phyloP scores from a whole-genome alignment of 2,329 filamentous ascomycete genomes.

The Bipolaris cookei region DNA sequence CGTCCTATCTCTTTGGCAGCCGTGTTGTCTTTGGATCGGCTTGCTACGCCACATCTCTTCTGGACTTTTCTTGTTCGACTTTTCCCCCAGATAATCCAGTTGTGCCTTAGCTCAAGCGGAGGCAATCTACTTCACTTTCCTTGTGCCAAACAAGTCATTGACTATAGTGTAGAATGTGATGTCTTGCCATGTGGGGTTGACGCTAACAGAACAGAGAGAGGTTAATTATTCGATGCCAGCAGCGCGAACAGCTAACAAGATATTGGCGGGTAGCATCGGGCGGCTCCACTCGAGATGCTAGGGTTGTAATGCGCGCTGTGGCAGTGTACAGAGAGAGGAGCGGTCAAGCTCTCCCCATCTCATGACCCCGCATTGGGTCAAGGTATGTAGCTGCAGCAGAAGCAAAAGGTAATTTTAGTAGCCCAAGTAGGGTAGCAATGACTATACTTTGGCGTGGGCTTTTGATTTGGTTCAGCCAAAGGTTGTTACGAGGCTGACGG shows the following conservation, averaged over 20 bases:
- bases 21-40: slow-evolving; percentile 18
- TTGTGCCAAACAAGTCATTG: slow-evolving; percentile 2
- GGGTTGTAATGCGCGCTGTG: background rate
- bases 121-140: slow-evolving; percentile 31
- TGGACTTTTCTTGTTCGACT: slow-evolving; percentile 7
- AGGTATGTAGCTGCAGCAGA: background rate
- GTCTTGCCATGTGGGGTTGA: background rate
- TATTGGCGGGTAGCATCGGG: slow-evolving; percentile 7
- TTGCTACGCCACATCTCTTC: background rate
- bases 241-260: background rate
- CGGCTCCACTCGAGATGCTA: background rate
- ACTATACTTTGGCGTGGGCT: background rate
- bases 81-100: slow-evolving; percentile 8
- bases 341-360: slow-evolving; percentile 15
- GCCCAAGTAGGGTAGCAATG: background rate
- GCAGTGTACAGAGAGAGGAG: slow-evolving; percentile 7
- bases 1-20: slow-evolving; percentile 12
- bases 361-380: slow-evolving; percentile 10
- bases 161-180: background rate
- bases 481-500: background rate
- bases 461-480: background rate
- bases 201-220: background rate
- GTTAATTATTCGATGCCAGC: background rate
- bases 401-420: background rate
- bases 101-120: slow-evolving; percentile 20